Percentiles rank a stretch among this genome's conserved stretches.
Evolutionary conservation across 305 asterid species (phyloP).

Genomic region (Rubia tinctorum): DNA sequence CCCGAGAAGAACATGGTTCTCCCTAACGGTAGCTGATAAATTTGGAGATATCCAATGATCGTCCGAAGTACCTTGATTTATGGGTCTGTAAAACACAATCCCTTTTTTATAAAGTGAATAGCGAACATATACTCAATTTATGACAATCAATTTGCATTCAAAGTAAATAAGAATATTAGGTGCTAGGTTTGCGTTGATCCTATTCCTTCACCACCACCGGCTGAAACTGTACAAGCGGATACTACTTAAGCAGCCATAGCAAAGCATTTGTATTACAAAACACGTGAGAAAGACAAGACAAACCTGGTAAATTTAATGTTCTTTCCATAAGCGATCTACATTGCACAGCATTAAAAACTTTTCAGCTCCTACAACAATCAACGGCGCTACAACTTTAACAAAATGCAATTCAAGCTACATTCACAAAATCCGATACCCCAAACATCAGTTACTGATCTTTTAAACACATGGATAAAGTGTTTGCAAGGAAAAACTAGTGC

Average conservation of each 20-base stretch:
- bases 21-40: too few relatives aligned
- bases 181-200: constrained; percentile 32
- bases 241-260: constrained; percentile 13
- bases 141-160: too few relatives aligned
- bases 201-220: constrained; percentile 84
- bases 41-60: too few relatives aligned
- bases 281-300: constrained; percentile 8
- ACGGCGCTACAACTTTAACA: not conserved
- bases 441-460: too few relatives aligned
- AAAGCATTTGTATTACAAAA: not conserved
- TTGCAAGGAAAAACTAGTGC: too few relatives aligned
- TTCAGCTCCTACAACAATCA: constrained; percentile 56
- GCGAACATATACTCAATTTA: too few relatives aligned
- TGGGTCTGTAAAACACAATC: too few relatives aligned
- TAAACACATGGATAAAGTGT: too few relatives aligned
- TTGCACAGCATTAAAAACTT: constrained; percentile 85
- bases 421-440: not conserved
- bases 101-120: too few relatives aligned
- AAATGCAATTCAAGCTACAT: not conserved
- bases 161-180: too few relatives aligned
- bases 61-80: too few relatives aligned
- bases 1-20: too few relatives aligned
- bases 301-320: constrained; percentile 97
- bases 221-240: constrained; percentile 54
- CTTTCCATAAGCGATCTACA: constrained; percentile 96